A percentile compares a stretch with the other conserved stretches of the same genome.
Evolutionary conservation across 441 rosid species (phyloP).

Genomic region (Populus hybrid): DNA sequence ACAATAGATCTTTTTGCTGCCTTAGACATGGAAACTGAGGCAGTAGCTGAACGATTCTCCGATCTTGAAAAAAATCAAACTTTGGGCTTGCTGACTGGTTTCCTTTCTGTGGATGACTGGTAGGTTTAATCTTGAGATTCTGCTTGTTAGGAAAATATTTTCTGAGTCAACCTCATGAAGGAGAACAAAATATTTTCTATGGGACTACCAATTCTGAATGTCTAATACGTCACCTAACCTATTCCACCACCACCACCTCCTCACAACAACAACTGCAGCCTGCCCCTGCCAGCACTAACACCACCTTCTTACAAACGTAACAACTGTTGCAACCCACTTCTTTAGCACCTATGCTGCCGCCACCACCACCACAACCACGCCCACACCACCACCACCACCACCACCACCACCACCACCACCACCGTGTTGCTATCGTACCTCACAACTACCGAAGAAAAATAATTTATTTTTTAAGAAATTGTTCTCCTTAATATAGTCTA

Average conservation of each 20-base stretch:
- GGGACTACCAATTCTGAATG: background rate
- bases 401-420: background rate
- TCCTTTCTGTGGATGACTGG: constrained; percentile 98
- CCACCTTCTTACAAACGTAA: background rate
- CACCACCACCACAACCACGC: background rate
- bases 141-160: background rate
- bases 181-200: background rate
- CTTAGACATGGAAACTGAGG: constrained; percentile 92
- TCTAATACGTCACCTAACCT: background rate
- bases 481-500: background rate
- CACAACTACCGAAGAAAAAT: background rate
- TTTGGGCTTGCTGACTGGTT: constrained; percentile 92
- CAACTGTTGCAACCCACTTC: background rate
- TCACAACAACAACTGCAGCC: background rate
- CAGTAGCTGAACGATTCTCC: constrained; percentile 68
- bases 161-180: background rate
- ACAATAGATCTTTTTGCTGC: constrained; percentile 91
- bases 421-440: background rate
- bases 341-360: background rate
- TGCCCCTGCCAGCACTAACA: background rate
- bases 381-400: background rate
- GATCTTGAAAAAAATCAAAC: constrained; percentile 93
- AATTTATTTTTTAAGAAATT: background rate
- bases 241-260: background rate
- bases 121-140: constrained; percentile 29